Evolutionary conservation across 768 basidiomycete genomes (phyloP).

Genomic region (Kwoniella sp.): DNA sequence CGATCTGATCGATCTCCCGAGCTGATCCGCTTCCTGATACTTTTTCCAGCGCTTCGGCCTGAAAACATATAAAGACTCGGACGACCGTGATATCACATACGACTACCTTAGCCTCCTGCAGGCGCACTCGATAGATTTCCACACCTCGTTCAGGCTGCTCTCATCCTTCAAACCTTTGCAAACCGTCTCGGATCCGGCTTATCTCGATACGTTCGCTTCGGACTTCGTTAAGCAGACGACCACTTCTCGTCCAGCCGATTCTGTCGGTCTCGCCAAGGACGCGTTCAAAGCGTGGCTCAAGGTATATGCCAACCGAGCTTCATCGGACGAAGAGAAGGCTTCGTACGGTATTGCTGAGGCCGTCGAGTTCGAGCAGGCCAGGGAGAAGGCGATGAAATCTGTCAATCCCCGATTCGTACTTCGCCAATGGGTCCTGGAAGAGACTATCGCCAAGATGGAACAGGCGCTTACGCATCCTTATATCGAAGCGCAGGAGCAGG

Average conservation of each 20-base stretch:
- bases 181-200: slow-evolving; percentile 6
- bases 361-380: slow-evolving; percentile 31
- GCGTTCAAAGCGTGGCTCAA: slow-evolving; percentile 70
- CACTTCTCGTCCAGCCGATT: slow-evolving; percentile 49
- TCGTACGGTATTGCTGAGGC: background rate
- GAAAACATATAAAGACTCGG: slow-evolving; percentile 62
- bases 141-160: slow-evolving; percentile 77
- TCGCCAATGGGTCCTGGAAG: slow-evolving; percentile 94
- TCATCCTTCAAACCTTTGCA: slow-evolving; percentile 64
- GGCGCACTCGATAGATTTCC: slow-evolving; percentile 78
- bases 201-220: slow-evolving; percentile 53
- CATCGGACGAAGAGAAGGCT: slow-evolving; percentile 59
- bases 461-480: slow-evolving; percentile 13
- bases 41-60: slow-evolving; percentile 72
- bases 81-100: slow-evolving; percentile 66
- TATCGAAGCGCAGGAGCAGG: slow-evolving; percentile 11
- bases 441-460: slow-evolving; percentile 78
- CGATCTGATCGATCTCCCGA: background rate
- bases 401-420: slow-evolving; percentile 90
- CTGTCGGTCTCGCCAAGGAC: slow-evolving; percentile 58
- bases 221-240: slow-evolving; percentile 58
- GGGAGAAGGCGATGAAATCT: slow-evolving; percentile 57
- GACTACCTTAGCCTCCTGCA: slow-evolving; percentile 78
- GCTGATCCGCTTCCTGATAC: slow-evolving; percentile 13
- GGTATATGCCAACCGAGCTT: slow-evolving; percentile 65